Conservation (phyloP, 805 yeast genomes). For the Kodamaea sagamina region DNA sequence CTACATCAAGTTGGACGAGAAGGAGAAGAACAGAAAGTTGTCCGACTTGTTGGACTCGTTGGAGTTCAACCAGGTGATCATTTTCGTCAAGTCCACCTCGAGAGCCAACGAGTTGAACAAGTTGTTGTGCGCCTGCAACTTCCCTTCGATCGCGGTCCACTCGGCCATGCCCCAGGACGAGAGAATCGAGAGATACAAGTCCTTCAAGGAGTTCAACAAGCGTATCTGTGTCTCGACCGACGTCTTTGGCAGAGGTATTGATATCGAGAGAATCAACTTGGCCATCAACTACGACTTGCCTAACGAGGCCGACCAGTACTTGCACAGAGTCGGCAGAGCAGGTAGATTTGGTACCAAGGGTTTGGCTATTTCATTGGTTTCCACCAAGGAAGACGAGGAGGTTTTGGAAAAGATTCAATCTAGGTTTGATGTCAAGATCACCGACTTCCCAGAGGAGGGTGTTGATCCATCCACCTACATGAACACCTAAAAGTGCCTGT, state of each 20-base stretch:
- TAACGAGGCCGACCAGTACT: constrained; percentile 93
- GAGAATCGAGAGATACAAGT: constrained; percentile 94
- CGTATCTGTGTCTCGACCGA: constrained; percentile 98
- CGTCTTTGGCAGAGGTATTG: constrained; percentile 99
- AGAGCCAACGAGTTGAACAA: constrained; percentile 92
- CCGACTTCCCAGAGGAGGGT: constrained; percentile 97
- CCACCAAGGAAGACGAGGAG: constrained; percentile 84
- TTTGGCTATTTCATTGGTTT: constrained; percentile 87
- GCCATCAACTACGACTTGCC: constrained; percentile 98
- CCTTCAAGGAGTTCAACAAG: constrained; percentile 96
- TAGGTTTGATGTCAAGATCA: constrained; percentile 93
- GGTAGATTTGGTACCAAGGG: constrained; percentile 99
- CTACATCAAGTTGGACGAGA: constrained; percentile 85
- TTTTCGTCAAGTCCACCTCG: constrained; percentile 86
- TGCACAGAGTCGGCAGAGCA: constrained; percentile 99
- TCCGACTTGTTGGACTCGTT: constrained; percentile 90
- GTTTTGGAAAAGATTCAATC: constrained; percentile 91
- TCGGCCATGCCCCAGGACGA: constrained; percentile 95
- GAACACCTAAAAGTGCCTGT: constrained; percentile 65
- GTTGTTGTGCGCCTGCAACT: constrained; percentile 85
- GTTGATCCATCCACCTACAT: constrained; percentile 96
- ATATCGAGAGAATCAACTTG: constrained; percentile 96
- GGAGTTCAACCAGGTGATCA: constrained; percentile 97
- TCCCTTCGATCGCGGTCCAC: constrained; percentile 97
- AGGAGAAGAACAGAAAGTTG: constrained; percentile 89